These are phyloP conservation scores for Cytospora schulzeri DNA, from an alignment of 2,329 filamentous ascomycete species.

Conservation along the genomic window DNA sequence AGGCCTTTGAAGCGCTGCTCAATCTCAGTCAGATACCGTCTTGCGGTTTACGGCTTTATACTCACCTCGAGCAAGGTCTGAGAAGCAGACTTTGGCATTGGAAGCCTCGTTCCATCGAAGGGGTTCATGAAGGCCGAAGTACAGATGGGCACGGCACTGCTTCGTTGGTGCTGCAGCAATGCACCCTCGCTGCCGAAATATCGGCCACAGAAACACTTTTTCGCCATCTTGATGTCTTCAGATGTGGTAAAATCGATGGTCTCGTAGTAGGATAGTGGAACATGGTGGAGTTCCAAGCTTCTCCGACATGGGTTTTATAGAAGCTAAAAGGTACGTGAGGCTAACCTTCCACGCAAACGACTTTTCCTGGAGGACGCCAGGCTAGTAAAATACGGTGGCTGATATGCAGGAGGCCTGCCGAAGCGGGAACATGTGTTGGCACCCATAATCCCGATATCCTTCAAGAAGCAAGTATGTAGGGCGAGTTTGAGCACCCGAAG, in stretches of 20 bases:
- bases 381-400: not conserved
- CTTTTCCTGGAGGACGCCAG: not conserved
- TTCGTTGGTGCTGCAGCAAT: not conserved
- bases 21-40: not conserved
- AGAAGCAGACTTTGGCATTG: not conserved
- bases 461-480: too few species aligned
- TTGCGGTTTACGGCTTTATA: too few species aligned
- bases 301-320: too few species aligned
- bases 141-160: not conserved
- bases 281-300: too few species aligned
- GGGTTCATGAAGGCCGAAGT: not conserved
- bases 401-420: conserved; percentile 3
- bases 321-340: too few species aligned
- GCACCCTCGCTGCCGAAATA: not conserved
- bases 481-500: too few species aligned
- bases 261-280: too few species aligned
- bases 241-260: not conserved
- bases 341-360: too few species aligned
- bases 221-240: not conserved
- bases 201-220: conserved; percentile 2
- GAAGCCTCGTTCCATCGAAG: not conserved
- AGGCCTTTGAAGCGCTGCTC: not conserved
- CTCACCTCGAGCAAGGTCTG: not conserved
- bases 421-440: too few species aligned
- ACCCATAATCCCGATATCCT: too few species aligned